Percentiles rank a stretch among this genome's conserved stretches.
Conservation (phyloP, 1,284 basidiomycete genomes). For the Agroathelia rolfsii region DNA sequence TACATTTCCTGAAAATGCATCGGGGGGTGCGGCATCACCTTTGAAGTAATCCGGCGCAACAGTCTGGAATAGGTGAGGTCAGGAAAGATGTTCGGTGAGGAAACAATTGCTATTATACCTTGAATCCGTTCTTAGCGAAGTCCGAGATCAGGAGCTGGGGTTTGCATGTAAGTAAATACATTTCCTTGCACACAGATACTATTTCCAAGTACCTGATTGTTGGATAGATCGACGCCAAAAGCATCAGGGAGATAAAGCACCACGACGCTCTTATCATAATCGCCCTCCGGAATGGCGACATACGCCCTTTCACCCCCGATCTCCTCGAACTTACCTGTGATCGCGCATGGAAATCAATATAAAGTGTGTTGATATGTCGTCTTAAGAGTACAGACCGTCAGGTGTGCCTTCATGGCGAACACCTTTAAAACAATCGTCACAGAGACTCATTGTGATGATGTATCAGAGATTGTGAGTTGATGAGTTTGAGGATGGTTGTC, state of each 20-base stretch:
- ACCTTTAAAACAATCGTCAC: no score
- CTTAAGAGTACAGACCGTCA: conserved; percentile 8
- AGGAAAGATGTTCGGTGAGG: no score
- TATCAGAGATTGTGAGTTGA: no score
- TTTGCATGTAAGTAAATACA: conserved; percentile 1
- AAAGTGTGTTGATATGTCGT: no score
- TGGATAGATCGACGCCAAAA: conserved; percentile 33
- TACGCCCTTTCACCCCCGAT: conserved; percentile 28
- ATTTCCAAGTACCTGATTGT: conserved; percentile 24
- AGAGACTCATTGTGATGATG: no score
- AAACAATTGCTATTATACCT: conserved; percentile 15
- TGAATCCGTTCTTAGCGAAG: conserved; percentile 38
- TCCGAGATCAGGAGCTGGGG: conserved; percentile 31
- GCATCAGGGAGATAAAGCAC: conserved; percentile 33
- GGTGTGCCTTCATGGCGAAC: conserved; percentile 17
- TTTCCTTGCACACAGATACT: not conserved
- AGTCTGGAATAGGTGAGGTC: no score
- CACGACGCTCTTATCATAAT: conserved; percentile 31
- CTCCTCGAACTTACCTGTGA: conserved; percentile 16
- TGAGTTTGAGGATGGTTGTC: no score
- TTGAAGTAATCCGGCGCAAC: conserved; percentile 33
- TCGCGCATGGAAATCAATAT: conserved; percentile 13
- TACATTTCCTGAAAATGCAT: conserved; percentile 4
- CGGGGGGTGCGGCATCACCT: conserved; percentile 26
- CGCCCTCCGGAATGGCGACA: conserved; percentile 25